phyloP scores from a whole-genome alignment of 2,329 filamentous ascomycete genomes.

The Alternaria sp. region DNA sequence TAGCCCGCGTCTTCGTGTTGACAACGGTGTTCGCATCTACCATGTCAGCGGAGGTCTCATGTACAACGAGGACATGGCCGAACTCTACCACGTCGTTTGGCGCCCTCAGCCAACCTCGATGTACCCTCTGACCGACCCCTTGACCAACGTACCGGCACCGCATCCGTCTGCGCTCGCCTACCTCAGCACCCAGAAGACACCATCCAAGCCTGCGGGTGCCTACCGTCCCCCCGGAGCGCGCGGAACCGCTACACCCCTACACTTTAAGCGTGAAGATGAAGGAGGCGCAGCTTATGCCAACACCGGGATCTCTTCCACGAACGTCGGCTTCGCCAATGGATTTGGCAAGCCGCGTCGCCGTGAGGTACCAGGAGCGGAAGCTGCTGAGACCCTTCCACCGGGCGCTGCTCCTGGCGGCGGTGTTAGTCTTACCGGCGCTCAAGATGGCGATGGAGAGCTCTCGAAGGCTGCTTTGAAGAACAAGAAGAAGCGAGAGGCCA shows the following conservation, averaged over 20 bases:
- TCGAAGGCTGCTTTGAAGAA: constrained; percentile 91
- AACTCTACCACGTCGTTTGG: constrained; percentile 89
- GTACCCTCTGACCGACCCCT: constrained; percentile 71
- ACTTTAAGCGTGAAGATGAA: constrained; percentile 98
- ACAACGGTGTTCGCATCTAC: constrained; percentile 96
- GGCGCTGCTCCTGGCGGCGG: constrained; percentile 72
- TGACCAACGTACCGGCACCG: constrained; percentile 75
- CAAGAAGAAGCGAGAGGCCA: constrained; percentile 96
- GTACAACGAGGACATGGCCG: constrained; percentile 94
- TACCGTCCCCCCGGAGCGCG: constrained; percentile 95
- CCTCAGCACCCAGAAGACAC: constrained; percentile 86
- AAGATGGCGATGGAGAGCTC: constrained; percentile 72
- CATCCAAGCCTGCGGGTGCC: constrained; percentile 94
- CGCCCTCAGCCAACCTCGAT: constrained; percentile 72
- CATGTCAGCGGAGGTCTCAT: constrained; percentile 86
- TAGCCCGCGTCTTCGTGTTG: constrained; percentile 90
- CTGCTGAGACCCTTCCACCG: constrained; percentile 67
- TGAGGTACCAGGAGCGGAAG: constrained; percentile 85
- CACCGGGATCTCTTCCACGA: constrained; percentile 74
- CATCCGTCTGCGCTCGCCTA: constrained; percentile 85
- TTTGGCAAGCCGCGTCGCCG: constrained; percentile 78
- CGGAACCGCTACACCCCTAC: constrained; percentile 84
- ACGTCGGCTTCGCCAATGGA: constrained; percentile 68
- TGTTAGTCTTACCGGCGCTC: constrained; percentile 69
- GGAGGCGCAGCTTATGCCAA: constrained; percentile 87